Evolutionary conservation across 192 early-diverging fungal species (phyloP).

Genomic region (Coemansia sp.): DNA sequence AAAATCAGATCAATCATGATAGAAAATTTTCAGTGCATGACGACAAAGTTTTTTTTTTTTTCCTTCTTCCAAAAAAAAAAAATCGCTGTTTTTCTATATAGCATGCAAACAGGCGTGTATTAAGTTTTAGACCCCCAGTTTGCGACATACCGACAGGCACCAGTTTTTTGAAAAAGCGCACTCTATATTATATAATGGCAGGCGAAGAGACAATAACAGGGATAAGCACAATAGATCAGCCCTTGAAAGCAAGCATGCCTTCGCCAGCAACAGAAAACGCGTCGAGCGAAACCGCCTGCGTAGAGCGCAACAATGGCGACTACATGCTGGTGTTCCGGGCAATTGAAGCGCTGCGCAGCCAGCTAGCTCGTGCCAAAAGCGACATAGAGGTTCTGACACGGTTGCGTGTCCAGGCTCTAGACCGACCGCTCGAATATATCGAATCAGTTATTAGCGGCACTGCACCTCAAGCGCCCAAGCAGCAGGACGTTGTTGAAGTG

Average conservation of each 20-base stretch:
- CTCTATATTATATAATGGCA: neutral
- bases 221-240: neutral
- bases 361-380: slow-evolving; percentile 40
- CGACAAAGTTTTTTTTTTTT: no score
- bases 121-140: no score
- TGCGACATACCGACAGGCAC: no score
- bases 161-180: neutral
- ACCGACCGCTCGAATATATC: slow-evolving; percentile 34
- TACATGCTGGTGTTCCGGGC: slow-evolving; percentile 48
- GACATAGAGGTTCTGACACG: slow-evolving; percentile 36
- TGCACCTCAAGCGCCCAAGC: slow-evolving; percentile 22
- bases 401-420: slow-evolving; percentile 29
- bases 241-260: neutral
- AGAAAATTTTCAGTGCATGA: no score
- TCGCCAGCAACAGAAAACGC: slow-evolving; percentile 14
- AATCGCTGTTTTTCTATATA: no score
- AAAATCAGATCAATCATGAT: neutral
- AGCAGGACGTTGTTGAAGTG: slow-evolving; percentile 35
- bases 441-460: slow-evolving; percentile 20
- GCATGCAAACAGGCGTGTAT: no score
- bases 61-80: no score
- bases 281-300: slow-evolving; percentile 1
- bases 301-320: slow-evolving; percentile 46
- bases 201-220: slow-evolving; percentile 8
- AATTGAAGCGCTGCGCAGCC: slow-evolving; percentile 40